These are phyloP conservation scores for Boletus rufocinnamomeus DNA, from an alignment of 768 basidiomycete species.

Conservation along the genomic window DNA sequence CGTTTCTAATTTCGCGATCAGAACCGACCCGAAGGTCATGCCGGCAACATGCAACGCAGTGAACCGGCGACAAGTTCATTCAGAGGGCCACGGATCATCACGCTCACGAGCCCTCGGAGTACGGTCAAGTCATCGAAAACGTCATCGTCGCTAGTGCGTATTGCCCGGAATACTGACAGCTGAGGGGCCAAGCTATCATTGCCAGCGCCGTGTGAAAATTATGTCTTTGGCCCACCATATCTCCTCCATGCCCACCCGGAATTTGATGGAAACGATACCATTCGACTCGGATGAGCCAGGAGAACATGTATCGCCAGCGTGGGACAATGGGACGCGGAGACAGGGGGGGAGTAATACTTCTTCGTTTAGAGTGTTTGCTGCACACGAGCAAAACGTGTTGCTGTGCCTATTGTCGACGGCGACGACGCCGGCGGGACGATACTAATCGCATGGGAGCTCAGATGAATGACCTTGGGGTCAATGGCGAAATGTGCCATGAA, in stretches of 20 bases:
- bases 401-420: background rate
- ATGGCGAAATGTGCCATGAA: background rate
- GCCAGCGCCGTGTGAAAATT: too few relatives aligned
- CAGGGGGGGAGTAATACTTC: too few relatives aligned
- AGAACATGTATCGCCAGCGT: background rate
- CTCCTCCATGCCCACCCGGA: too few relatives aligned
- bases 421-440: background rate
- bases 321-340: too few relatives aligned
- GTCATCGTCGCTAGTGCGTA: background rate
- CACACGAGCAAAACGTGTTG: background rate
- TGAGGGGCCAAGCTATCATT: too few relatives aligned
- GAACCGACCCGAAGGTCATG: background rate
- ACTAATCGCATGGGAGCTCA: background rate
- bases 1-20: background rate
- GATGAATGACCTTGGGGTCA: background rate
- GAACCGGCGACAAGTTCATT: background rate
- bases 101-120: too few relatives aligned
- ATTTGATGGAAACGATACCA: too few relatives aligned
- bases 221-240: too few relatives aligned
- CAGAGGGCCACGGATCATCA: too few relatives aligned
- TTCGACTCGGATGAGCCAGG: too few relatives aligned
- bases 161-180: too few relatives aligned
- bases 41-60: background rate
- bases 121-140: background rate
- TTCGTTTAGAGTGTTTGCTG: background rate